Percentiles rank a stretch among this genome's conserved stretches.
Conservation (phyloP, 2,329 filamentous ascomycete genomes). For the Aaosphaeria pasadenensis region DNA sequence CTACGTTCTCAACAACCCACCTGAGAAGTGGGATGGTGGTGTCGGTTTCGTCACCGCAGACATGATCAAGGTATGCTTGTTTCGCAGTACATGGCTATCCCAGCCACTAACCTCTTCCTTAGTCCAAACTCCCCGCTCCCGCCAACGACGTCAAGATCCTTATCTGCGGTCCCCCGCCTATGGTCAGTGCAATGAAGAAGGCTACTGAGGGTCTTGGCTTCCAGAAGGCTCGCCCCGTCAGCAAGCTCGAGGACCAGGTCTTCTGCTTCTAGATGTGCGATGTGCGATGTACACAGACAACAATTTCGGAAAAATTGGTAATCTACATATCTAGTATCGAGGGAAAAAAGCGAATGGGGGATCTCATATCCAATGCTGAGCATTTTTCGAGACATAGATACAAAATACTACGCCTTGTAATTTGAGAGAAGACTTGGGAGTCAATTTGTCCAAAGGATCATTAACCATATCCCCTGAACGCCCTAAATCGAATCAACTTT, state of each 20-base stretch:
- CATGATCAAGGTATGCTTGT: conserved; percentile 74
- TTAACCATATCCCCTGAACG: no score
- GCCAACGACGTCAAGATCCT: conserved; percentile 88
- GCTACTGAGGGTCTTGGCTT: conserved; percentile 83
- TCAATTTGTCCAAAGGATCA: no score
- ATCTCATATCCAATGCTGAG: no score
- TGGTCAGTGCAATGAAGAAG: conserved; percentile 98
- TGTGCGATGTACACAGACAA: no score
- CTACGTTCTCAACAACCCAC: conserved; percentile 96
- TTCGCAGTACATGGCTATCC: neutral
- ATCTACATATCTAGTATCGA: no score
- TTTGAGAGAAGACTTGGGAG: no score
- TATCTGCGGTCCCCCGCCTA: conserved; percentile 91
- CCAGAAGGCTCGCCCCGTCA: conserved; percentile 88
- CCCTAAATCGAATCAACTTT: no score
- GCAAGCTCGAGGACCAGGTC: conserved; percentile 97
- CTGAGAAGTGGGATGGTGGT: conserved; percentile 85
- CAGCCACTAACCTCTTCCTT: conserved; percentile 15
- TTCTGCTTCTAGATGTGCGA: conserved; percentile 73
- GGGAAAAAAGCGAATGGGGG: no score
- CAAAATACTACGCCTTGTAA: no score
- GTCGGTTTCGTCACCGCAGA: conserved; percentile 93
- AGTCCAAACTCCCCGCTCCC: conserved; percentile 79
- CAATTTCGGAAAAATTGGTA: no score
- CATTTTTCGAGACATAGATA: no score